These are phyloP conservation scores for Priceomyces carsonii DNA, from an alignment of 805 yeast genomes.

Conservation along the genomic window DNA sequence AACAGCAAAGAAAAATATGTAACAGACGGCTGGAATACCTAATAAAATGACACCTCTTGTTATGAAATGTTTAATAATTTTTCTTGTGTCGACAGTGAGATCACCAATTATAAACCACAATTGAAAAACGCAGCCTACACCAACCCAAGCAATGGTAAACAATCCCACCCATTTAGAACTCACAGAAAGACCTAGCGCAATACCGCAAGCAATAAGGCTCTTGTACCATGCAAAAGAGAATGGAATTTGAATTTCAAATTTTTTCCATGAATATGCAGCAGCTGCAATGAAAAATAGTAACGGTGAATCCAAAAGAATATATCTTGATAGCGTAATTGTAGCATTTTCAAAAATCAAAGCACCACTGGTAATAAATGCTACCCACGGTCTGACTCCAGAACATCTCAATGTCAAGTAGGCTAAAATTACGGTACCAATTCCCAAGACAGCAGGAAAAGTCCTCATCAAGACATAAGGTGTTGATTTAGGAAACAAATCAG, in stretches of 20 bases:
- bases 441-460: conserved; percentile 64
- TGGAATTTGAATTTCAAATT: conserved; percentile 66
- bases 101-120: conserved; percentile 77
- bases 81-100: conserved; percentile 48
- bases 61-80: conserved; percentile 47
- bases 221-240: conserved; percentile 57
- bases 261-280: conserved; percentile 63
- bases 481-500: conserved; percentile 56
- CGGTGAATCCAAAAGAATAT: conserved; percentile 75
- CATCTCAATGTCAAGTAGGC: conserved; percentile 68
- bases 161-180: conserved; percentile 85
- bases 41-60: conserved; percentile 55
- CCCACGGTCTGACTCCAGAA: conserved; percentile 67
- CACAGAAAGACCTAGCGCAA: conserved; percentile 71
- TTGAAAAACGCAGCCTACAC: conserved; percentile 57
- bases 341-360: conserved; percentile 68
- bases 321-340: conserved; percentile 69
- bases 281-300: conserved; percentile 76
- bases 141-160: conserved; percentile 80
- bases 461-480: conserved; percentile 73
- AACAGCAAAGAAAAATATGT: conserved; percentile 57
- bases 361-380: conserved; percentile 58
- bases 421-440: conserved; percentile 66
- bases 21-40: conserved; percentile 58
- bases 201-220: conserved; percentile 61